These are phyloP conservation scores for Leccinum arenicola DNA, from an alignment of 768 basidiomycete species.

Conservation along the genomic window DNA sequence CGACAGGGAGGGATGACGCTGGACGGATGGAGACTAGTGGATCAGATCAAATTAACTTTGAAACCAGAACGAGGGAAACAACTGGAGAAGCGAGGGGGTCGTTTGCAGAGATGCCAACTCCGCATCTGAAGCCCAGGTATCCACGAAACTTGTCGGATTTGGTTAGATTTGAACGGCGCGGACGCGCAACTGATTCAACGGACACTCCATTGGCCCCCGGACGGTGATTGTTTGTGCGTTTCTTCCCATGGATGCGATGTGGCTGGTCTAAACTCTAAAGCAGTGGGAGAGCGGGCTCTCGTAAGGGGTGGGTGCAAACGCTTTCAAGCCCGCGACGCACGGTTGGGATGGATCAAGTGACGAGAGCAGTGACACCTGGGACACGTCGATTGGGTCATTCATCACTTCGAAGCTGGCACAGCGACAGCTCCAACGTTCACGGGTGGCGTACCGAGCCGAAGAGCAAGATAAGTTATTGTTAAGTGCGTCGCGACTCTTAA, in stretches of 20 bases:
- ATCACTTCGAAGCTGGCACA: background rate
- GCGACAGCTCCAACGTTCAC: background rate
- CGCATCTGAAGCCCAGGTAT: background rate
- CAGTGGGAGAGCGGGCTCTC: slow-evolving; percentile 18
- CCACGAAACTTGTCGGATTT: slow-evolving; percentile 13
- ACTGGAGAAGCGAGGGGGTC: background rate
- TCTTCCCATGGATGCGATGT: slow-evolving; percentile 18
- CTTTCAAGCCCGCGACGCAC: background rate
- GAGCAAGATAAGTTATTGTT: background rate
- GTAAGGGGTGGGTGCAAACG: slow-evolving; percentile 14
- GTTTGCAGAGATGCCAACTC: slow-evolving; percentile 5
- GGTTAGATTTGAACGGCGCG: slow-evolving; percentile 18
- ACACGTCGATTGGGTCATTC: background rate
- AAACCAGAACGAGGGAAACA: slow-evolving; percentile 1
- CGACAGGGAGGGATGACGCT: background rate
- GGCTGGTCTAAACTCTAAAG: slow-evolving; percentile 13
- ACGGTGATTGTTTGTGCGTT: slow-evolving; percentile 3
- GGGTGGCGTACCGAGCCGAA: background rate
- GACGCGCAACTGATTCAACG: background rate
- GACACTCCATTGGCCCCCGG: background rate
- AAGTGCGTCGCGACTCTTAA: background rate
- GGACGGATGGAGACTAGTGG: background rate
- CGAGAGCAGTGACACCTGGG: background rate
- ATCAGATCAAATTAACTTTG: background rate
- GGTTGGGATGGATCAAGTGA: background rate